Conservation (phyloP, 2,329 filamentous ascomycete genomes). For the Aspergillus fumigatiaffinis region DNA sequence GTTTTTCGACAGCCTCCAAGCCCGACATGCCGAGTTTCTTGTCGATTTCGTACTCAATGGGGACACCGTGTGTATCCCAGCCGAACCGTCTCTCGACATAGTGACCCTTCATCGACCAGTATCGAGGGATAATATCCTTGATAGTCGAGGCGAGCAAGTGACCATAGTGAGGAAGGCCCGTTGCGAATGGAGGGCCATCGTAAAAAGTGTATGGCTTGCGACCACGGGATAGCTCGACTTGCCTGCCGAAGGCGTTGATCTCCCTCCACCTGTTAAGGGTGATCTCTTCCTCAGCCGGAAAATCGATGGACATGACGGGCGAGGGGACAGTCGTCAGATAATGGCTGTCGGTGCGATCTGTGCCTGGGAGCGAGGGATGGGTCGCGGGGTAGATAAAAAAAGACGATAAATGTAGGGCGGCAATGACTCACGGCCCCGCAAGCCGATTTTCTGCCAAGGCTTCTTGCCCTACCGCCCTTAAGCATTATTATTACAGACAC, state of each 20-base stretch:
- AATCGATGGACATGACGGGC: slow-evolving; percentile 75
- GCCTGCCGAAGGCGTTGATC: slow-evolving; percentile 84
- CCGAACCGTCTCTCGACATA: slow-evolving; percentile 90
- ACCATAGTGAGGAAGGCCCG: slow-evolving; percentile 64
- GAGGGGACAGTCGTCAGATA: slow-evolving; percentile 15
- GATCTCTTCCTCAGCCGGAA: slow-evolving; percentile 84
- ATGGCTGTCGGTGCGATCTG: slow-evolving; percentile 14
- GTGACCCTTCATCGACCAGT: slow-evolving; percentile 96
- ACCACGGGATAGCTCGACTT: slow-evolving; percentile 80
- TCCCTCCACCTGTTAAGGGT: slow-evolving; percentile 84
- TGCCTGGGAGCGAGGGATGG: slow-evolving; percentile 11
- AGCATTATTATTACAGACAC: background rate
- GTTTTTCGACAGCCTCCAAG: slow-evolving; percentile 77
- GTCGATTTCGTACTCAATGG: slow-evolving; percentile 96
- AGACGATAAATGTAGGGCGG: background rate
- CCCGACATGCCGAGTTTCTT: slow-evolving; percentile 89
- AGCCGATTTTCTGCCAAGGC: slow-evolving; percentile 2
- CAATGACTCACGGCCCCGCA: slow-evolving; percentile 9
- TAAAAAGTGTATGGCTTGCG: slow-evolving; percentile 90
- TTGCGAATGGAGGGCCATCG: slow-evolving; percentile 78
- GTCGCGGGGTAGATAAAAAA: slow-evolving; percentile 20
- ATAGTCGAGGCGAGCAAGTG: slow-evolving; percentile 89
- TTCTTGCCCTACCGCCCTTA: slow-evolving; percentile 8
- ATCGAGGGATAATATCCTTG: slow-evolving; percentile 93
- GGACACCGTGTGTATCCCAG: slow-evolving; percentile 92